These are phyloP conservation scores for Moricandia moricandioides DNA, from an alignment of 345 rosid species.

Conservation along the genomic window DNA sequence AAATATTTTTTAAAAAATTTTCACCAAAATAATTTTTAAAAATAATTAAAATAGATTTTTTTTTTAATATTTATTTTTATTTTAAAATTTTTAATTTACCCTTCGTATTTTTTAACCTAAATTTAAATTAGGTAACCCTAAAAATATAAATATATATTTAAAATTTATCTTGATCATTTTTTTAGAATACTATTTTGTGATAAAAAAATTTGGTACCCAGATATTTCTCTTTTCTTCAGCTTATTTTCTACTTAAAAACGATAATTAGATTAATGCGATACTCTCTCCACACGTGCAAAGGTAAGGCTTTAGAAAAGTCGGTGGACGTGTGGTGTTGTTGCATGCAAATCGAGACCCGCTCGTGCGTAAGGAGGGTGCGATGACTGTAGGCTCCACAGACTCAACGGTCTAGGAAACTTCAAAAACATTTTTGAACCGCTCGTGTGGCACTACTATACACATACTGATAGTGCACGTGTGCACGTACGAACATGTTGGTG, in stretches of 20 bases:
- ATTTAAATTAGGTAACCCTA: no score
- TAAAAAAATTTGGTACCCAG: no score
- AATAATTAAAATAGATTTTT: no score
- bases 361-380: slow-evolving; percentile 37
- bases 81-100: no score
- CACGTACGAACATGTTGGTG: slow-evolving; percentile 28
- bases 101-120: no score
- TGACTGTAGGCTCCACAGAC: not conserved
- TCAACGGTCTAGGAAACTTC: slow-evolving; percentile 34
- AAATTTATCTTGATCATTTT: no score
- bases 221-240: no score
- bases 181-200: no score
- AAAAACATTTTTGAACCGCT: slow-evolving; percentile 40
- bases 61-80: no score
- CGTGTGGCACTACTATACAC: slow-evolving; percentile 30
- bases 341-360: slow-evolving; percentile 41
- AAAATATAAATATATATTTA: no score
- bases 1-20: no score
- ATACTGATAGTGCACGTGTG: slow-evolving; percentile 34
- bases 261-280: not conserved
- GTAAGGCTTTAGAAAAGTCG: slow-evolving; percentile 28
- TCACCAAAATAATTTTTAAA: no score
- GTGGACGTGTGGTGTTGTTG: slow-evolving; percentile 30
- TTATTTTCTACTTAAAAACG: not conserved
- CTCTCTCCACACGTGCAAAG: slow-evolving; percentile 27